A percentile compares a stretch with the other conserved stretches of the same genome.
Evolutionary conservation across 495 filamentous ascomycete species (phyloP).

Genomic region (Aspergillus cavernicola): DNA sequence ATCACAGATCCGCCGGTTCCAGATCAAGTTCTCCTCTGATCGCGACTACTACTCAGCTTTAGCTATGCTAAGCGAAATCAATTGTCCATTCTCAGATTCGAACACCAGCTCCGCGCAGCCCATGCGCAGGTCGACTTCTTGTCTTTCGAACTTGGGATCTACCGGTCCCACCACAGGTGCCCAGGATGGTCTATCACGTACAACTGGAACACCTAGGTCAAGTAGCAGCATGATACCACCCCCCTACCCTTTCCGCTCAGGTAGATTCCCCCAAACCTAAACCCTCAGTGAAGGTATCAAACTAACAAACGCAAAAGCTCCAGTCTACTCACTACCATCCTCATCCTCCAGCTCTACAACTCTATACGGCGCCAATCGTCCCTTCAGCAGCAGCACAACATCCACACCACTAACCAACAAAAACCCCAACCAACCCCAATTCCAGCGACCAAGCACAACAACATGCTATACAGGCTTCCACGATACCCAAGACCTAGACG

Average conservation of each 20-base stretch:
- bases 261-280: not conserved
- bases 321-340: conserved; percentile 3
- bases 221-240: not conserved
- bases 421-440: conserved; percentile 11
- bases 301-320: not conserved
- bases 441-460: not conserved
- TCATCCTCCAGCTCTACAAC: conserved; percentile 10
- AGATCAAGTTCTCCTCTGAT: conserved; percentile 39
- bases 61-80: conserved; percentile 35
- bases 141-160: conserved; percentile 26
- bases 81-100: conserved; percentile 40
- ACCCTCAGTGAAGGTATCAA: not conserved
- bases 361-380: not conserved
- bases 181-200: not conserved
- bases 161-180: not conserved
- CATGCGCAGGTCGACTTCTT: conserved; percentile 23
- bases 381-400: not conserved
- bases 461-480: conserved; percentile 17
- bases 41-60: conserved; percentile 37
- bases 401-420: not conserved
- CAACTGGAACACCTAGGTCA: not conserved
- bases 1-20: conserved; percentile 38
- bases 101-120: conserved; percentile 18
- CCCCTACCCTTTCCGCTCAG: not conserved
- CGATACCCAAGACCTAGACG: conserved; percentile 27